phyloP scores from a whole-genome alignment of 176 grass and related monocot species.

The Bolboschoenus planiculmis region DNA sequence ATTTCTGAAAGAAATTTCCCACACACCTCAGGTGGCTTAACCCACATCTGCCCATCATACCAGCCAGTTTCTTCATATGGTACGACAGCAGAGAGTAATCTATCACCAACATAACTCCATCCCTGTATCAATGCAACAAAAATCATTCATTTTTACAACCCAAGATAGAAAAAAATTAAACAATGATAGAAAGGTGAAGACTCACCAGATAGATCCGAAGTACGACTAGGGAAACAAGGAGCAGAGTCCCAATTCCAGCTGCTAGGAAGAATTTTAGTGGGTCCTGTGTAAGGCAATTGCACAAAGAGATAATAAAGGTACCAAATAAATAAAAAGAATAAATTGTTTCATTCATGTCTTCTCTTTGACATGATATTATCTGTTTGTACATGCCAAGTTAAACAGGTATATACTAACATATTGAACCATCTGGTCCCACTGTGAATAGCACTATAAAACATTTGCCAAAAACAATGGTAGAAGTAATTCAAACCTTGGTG shows the following conservation, averaged over 20 bases:
- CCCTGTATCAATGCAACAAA: constrained; percentile 40
- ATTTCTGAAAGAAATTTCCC: not conserved
- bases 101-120: constrained; percentile 95
- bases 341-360: not conserved
- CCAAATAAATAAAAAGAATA: constrained; percentile 1
- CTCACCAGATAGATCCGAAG: constrained; percentile 80
- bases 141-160: not conserved
- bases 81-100: constrained; percentile 86
- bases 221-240: constrained; percentile 70
- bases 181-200: not conserved
- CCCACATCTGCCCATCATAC: constrained; percentile 98
- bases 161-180: not conserved
- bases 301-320: not conserved
- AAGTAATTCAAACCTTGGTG: constrained; percentile 37
- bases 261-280: constrained; percentile 76
- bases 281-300: constrained; percentile 34
- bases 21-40: constrained; percentile 80
- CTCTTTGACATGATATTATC: not conserved
- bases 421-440: not conserved
- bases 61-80: constrained; percentile 98
- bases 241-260: constrained; percentile 78
- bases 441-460: not conserved
- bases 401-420: not conserved
- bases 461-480: not conserved
- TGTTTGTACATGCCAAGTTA: not conserved